phyloP scores from a whole-genome alignment of 352 stramenopile genomes.

The Pythium aquatile region DNA sequence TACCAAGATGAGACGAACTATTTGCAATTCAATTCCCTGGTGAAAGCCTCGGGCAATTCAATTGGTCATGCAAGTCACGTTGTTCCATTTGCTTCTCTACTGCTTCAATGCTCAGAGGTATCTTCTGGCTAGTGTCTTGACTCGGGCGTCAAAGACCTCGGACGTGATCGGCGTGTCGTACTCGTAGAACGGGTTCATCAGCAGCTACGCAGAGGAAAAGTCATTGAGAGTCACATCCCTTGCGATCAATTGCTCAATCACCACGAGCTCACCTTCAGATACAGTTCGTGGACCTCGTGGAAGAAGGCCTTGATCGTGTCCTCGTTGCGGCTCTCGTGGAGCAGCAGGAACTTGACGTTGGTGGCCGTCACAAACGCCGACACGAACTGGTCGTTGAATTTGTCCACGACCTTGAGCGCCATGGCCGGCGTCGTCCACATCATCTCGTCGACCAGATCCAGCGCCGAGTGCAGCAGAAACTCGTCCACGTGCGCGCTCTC shows the following conservation, averaged over 20 bases:
- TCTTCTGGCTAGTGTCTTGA: conserved; percentile 86
- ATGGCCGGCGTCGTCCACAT: conserved; percentile 94
- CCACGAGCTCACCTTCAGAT: conserved; percentile 90
- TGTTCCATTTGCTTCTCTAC: conserved; percentile 3
- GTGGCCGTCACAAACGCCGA: conserved; percentile 95
- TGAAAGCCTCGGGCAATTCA: conserved; percentile 7
- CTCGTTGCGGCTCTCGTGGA: conserved; percentile 94
- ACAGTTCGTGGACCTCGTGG: conserved; percentile 96
- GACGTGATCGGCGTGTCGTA: conserved; percentile 94
- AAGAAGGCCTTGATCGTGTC: conserved; percentile 97
- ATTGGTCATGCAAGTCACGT: conserved; percentile 1
- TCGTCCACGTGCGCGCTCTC: conserved; percentile 94
- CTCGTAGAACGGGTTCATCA: conserved; percentile 97
- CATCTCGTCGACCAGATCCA: conserved; percentile 96
- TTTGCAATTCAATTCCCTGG: conserved; percentile 33
- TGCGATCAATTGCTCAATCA: neutral
- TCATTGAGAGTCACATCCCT: neutral
- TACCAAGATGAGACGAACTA: conserved; percentile 33
- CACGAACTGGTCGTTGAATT: conserved; percentile 98
- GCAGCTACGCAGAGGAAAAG: conserved; percentile 51
- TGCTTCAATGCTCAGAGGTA: conserved; percentile 59
- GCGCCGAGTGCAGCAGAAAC: conserved; percentile 97
- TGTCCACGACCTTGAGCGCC: conserved; percentile 91
- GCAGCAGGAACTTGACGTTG: conserved; percentile 95
- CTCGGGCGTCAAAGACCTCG: conserved; percentile 90